phyloP scores from a whole-genome alignment of 164 flowering plant species.

The Magnolia sinica region DNA sequence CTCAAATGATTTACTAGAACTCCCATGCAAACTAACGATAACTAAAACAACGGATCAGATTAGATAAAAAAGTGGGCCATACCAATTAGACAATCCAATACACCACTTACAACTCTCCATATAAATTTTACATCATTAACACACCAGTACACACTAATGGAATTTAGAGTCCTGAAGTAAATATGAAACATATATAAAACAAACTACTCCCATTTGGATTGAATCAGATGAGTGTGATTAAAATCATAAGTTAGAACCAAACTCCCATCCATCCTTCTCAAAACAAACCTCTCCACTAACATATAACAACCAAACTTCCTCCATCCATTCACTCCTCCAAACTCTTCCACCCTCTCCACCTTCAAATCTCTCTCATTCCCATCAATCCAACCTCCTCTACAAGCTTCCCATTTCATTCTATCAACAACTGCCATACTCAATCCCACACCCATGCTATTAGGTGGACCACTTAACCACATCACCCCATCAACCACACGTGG shows the following conservation, averaged over 20 bases:
- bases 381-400: constrained; percentile 38
- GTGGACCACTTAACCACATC: neutral
- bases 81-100: no score
- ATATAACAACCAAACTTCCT: constrained; percentile 45
- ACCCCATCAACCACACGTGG: constrained; percentile 4
- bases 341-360: constrained; percentile 26
- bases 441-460: constrained; percentile 1
- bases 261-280: constrained; percentile 54
- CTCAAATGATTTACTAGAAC: neutral
- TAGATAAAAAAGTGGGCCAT: no score
- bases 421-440: constrained; percentile 22
- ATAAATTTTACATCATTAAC: no score
- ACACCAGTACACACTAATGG: no score
- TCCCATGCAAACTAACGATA: neutral
- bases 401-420: constrained; percentile 27
- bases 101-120: no score
- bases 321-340: constrained; percentile 25
- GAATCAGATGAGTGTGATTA: constrained; percentile 39
- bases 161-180: no score
- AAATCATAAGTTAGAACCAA: constrained; percentile 40
- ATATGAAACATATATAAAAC: neutral
- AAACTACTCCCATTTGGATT: constrained; percentile 40
- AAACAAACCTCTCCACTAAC: constrained; percentile 52
- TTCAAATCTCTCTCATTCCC: constrained; percentile 21
- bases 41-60: no score